Evolutionary conservation across 192 early-diverging fungal genomes (phyloP), one percentile per base, ranked within the genome.

Genomic region (Coemansia brasiliensis): DNA sequence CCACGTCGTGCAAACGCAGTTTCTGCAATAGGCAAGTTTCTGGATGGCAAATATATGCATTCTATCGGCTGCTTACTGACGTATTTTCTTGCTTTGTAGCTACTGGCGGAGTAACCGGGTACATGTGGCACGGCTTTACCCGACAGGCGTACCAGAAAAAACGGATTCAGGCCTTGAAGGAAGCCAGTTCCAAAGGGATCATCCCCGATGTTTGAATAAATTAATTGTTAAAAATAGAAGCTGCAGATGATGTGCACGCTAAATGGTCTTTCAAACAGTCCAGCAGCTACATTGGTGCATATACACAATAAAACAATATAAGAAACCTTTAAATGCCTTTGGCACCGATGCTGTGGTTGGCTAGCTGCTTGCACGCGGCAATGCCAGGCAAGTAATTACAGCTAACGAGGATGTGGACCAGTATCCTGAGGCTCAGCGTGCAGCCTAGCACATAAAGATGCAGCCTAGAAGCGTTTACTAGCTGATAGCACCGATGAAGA

Each of bases 91-190:
- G 12, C n/a, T n/a, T n/a, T 69, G 57, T 76, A 76, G 73, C 46
- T 3, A 77, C 74, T 5, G 74, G 74, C 42, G 63, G 58, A 1
- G 64, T 71, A 56, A 70, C 74, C 13, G 74, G 74, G 5, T 77
- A 77, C 60, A 77, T 77, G 74, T 77, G 74, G 74, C 60, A 67
- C 26, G 74, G 74, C 10, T 71, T 71, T 44, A 77, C 74, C 10
- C 59, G 74, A 17, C 74, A 77, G 44, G 74, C 74, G 20, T 77
- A 70, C 57, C 59, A 77, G 57, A 70, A 63, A 49, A 66, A 69
- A 51, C 74, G 74, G 13, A 63, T 32, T 18, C 67, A 63, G 55
- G 51, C 71, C 59, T 38, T 77, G 35, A 37, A 58, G 8, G 66
- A 70, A 21, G 25, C 60, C 37, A 74, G 59, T 53, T 29, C 63